phyloP scores from a whole-genome alignment of 1,284 basidiomycete species.

The Lentinula novae-zelandiae region DNA sequence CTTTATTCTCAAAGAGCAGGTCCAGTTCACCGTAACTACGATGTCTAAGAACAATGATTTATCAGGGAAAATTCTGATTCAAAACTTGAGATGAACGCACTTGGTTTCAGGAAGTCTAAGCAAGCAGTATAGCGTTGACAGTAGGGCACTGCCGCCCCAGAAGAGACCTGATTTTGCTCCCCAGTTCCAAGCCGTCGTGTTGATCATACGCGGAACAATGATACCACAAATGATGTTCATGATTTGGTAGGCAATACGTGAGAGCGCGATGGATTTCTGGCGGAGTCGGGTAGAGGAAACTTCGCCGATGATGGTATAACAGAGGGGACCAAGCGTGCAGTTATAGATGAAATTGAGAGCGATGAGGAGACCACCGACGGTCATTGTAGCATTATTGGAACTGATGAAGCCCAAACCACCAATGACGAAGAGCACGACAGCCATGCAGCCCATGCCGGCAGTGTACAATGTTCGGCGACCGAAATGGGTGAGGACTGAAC shows the following conservation, averaged over 20 bases:
- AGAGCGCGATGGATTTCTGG: constrained; percentile 47
- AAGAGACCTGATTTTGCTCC: constrained; percentile 33
- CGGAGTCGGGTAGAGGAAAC: constrained; percentile 34
- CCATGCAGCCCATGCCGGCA: constrained; percentile 35
- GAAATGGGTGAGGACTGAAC: constrained; percentile 12
- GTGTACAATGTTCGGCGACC: constrained; percentile 33
- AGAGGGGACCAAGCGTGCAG: constrained; percentile 31
- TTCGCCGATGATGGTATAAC: constrained; percentile 37
- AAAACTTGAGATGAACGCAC: not conserved
- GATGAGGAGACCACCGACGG: constrained; percentile 29
- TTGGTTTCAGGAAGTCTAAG: constrained; percentile 19
- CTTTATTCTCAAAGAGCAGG: constrained; percentile 2
- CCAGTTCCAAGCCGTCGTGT: constrained; percentile 34
- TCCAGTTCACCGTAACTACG: constrained; percentile 6
- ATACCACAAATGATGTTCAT: constrained; percentile 36
- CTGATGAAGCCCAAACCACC: constrained; percentile 36
- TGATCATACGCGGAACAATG: constrained; percentile 38
- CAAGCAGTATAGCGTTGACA: constrained; percentile 23
- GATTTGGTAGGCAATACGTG: constrained; percentile 38
- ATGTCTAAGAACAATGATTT: not conserved
- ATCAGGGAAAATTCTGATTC: not conserved
- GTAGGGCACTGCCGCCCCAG: constrained; percentile 27
- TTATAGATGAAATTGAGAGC: constrained; percentile 32
- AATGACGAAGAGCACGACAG: constrained; percentile 38
- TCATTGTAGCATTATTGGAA: constrained; percentile 20